Evolutionary conservation across 2,329 filamentous ascomycete species (phyloP).

Genomic region (Paecilomyces fulvus): DNA sequence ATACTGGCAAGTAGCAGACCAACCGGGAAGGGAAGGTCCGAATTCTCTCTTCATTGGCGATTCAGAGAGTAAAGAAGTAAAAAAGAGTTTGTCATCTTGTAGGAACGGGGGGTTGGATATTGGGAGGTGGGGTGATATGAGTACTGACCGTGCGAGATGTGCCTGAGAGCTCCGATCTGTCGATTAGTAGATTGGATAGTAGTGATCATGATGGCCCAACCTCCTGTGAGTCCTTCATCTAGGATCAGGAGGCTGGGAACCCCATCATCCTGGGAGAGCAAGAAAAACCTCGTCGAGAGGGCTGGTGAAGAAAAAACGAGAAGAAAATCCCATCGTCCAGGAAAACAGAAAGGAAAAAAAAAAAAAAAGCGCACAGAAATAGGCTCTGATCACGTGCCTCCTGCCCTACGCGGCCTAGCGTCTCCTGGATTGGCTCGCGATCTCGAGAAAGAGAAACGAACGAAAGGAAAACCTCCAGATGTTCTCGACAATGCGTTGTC

Average conservation of each 20-base stretch:
- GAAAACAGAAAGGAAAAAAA: constrained; percentile 4
- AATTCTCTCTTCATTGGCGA: constrained; percentile 59
- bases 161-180: neutral
- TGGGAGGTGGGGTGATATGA: constrained; percentile 12
- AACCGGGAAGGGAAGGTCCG: constrained; percentile 54
- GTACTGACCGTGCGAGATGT: constrained; percentile 16
- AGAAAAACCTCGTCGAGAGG: constrained; percentile 4
- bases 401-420: constrained; percentile 2
- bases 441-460: constrained; percentile 2
- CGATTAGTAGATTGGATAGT: neutral
- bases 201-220: neutral
- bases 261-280: too few relatives aligned
- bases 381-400: constrained; percentile 6
- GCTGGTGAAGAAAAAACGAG: constrained; percentile 2
- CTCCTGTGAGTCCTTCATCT: neutral
- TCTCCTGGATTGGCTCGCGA: constrained; percentile 1
- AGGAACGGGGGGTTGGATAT: constrained; percentile 10
- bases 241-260: neutral
- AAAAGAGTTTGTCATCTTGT: constrained; percentile 51
- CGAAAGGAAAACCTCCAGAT: constrained; percentile 7
- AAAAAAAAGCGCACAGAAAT: constrained; percentile 7
- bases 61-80: constrained; percentile 58
- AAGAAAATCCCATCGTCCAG: neutral
- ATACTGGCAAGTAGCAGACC: constrained; percentile 67
- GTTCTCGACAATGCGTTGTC: constrained; percentile 1